Base-by-base conservation (phyloP, 176 grass and related monocot species). In the Calamus simplicifolius region DNA sequence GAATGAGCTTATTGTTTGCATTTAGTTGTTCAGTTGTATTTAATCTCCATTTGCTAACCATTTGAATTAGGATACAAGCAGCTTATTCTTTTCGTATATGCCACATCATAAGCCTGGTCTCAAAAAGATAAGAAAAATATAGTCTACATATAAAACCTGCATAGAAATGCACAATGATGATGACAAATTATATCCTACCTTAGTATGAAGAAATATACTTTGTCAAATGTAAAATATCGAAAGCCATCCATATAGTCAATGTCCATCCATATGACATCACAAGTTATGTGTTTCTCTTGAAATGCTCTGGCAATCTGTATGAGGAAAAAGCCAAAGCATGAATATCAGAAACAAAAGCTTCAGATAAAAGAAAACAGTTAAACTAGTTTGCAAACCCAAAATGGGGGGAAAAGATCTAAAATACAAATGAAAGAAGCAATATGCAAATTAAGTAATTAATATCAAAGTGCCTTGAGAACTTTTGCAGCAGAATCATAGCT, bases 181-280 rank as follows among this genome's bases (percentile, higher is more conserved):
- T 4, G 35, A 16, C 31, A 58, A 23, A 58, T 5, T 14, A 30
- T 19, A 62, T 16, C 31, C 58, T 28, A 26, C 29, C 14, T 50
- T 2, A 71, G 56, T 0, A 19, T 15, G 19, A 61, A 73, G 30
- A 6, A 57, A 77, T 80, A 71, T 80, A 90, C 92, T 62, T 72
- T 54, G 73, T 96, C 86, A 79, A 90, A 90, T 4, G 83, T 96
- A 59, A 96, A 96, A 81, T 86, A 96, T 59, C 65, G 82, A 71
- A 96, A 96, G 71, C 92, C 92, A 75, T 96, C 66, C 92, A 96
- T 96, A 79, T 96, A 90, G 50, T 96, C 87, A 62, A 96, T 90
- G 75, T 96, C 92, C 92, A 96, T 96, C 92, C 92, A 96, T 69
- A 96, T 62, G 48, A 96, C 92, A 88, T 96, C 92, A 35, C 92